Conservation (phyloP, 176 grass and related monocot species). For the Oryza meridionalis region DNA sequence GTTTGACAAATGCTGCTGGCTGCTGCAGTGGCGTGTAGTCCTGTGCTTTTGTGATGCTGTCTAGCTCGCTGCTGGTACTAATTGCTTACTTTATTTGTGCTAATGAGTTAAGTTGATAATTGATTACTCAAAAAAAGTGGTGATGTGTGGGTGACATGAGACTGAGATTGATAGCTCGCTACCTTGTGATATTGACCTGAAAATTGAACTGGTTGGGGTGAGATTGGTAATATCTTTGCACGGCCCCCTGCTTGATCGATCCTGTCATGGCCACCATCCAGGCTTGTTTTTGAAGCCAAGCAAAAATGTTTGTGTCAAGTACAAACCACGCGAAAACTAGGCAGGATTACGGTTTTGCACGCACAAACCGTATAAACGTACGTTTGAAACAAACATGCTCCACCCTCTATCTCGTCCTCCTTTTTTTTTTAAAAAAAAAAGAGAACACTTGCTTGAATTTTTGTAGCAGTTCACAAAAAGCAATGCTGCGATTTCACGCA, state of each 20-base stretch:
- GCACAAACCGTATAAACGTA: background rate
- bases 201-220: background rate
- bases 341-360: too few relatives aligned
- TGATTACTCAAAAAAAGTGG: constrained; percentile 6
- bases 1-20: background rate
- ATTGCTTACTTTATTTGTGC: background rate
- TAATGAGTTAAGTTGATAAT: background rate
- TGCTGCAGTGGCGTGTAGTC: background rate
- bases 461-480: background rate
- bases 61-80: background rate
- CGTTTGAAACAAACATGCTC: background rate
- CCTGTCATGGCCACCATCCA: constrained; percentile 41
- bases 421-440: background rate
- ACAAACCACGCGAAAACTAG: background rate
- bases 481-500: background rate
- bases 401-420: background rate
- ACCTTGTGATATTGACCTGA: constrained; percentile 33
- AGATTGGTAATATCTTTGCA: background rate
- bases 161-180: constrained; percentile 13
- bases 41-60: background rate
- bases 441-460: background rate
- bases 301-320: background rate
- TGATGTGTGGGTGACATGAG: constrained; percentile 25
- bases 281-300: constrained; percentile 23
- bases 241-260: constrained; percentile 18